Evolutionary conservation across 2,329 filamentous ascomycete genomes (phyloP), one percentile per base, ranked within the genome.

Genomic region (Emmonsiellopsis sp.): DNA sequence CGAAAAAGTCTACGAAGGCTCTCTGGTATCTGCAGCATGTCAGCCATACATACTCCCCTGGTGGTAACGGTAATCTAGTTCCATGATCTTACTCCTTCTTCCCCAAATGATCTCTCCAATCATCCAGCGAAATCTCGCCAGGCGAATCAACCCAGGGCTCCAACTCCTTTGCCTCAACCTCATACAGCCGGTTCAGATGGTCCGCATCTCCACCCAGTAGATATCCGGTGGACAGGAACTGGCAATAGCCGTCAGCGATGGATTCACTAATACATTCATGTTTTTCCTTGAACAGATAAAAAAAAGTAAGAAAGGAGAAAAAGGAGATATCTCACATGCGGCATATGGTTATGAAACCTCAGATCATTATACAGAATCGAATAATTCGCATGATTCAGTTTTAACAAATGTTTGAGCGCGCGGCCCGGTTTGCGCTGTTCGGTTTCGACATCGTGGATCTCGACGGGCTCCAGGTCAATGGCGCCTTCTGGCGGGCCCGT

Each of bases 1-100:
- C 93, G 65, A 95, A 97, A 67, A 93, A 97, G 67, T 98, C 91
- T 53, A 98, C 77, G 65, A 85, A 98, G 0, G 90, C 92, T 55
- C 92, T 81, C 70, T 98, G 89, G 65, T 94, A 96, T 57, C 76
- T 82, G 62, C 34, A 35, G 37, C 32, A 41, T 31, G 41, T 55
- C 31, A 57, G 13, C 26, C 20, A 32, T 43, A 34, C 6, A 10
- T 31, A 46, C 5, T 7, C 31, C 34, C 42, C 37, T 15, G 16
- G 30, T 7, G 20, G 11, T 7, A 42, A 50, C 3, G 11, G 16
- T 2, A 46, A 34, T 11, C n/a, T 11, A 20, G 26, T 10, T 9
- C 13, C 8, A 7, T 37, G 9, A 26, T 64, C 76, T 52, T 71
- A 84, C 78, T 81, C 75, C 67, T 79, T 79, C 66, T 89, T 82